These are phyloP conservation scores for Priceomyces castillae DNA, from an alignment of 805 yeast genomes.

Conservation along the genomic window DNA sequence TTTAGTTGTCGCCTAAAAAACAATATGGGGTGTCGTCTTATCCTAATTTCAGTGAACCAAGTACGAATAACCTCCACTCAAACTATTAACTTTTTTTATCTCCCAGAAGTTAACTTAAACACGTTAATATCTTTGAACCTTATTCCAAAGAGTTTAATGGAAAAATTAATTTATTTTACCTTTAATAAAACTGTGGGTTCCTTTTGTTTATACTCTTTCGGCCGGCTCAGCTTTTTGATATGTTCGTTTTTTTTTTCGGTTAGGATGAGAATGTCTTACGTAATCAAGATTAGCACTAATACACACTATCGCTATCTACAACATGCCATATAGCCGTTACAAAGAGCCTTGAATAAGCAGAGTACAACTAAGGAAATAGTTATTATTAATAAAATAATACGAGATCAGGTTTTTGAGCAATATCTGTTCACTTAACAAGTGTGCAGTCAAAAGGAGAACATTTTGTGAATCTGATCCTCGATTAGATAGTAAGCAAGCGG, in stretches of 20 bases:
- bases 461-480: too few species aligned
- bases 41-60: neutral
- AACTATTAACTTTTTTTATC: neutral
- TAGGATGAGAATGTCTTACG: constrained; percentile 6
- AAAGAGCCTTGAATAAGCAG: too few species aligned
- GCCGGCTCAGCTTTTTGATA: neutral
- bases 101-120: neutral
- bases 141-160: neutral
- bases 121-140: neutral
- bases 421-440: too few species aligned
- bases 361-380: too few species aligned
- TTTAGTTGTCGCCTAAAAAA: neutral
- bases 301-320: neutral
- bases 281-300: constrained; percentile 1
- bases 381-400: too few species aligned
- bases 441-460: too few species aligned
- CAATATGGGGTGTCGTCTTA: neutral
- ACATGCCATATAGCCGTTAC: neutral
- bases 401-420: too few species aligned
- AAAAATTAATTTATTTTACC: neutral
- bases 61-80: neutral
- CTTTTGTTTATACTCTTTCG: neutral
- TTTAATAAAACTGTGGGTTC: neutral
- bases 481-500: too few species aligned
- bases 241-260: constrained; percentile 5